Percentiles rank a stretch among this genome's conserved stretches.
These are phyloP conservation scores for Blastocrithidia nonstop DNA, from an alignment of 208 protist species.

Conservation along the genomic window DNA sequence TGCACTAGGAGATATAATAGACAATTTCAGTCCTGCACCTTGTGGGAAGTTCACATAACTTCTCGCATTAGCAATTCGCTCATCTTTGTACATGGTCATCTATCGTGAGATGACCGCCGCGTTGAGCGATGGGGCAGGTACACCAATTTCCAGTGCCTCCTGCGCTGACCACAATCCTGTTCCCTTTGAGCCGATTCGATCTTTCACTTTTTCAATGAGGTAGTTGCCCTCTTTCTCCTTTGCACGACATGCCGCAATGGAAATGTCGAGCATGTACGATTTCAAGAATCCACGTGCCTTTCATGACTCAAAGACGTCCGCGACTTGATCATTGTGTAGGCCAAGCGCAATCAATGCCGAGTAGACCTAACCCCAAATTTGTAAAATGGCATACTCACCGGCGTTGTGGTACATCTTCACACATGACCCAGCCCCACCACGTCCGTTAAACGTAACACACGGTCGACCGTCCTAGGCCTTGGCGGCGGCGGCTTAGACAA, in stretches of 20 bases:
- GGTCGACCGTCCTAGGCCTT: conserved; percentile 89
- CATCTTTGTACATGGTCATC: conserved; percentile 85
- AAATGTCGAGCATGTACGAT: conserved; percentile 98
- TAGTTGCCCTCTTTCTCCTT: conserved; percentile 77
- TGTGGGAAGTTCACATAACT: conserved; percentile 13
- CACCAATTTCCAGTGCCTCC: conserved; percentile 86
- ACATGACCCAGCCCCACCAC: conserved; percentile 94
- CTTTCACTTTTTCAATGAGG: conserved; percentile 92
- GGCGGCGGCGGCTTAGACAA: conserved; percentile 92
- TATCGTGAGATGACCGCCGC: conserved; percentile 89
- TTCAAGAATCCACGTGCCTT: conserved; percentile 87
- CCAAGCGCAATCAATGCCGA: conserved; percentile 80
- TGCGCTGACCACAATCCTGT: conserved; percentile 94
- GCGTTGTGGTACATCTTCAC: conserved; percentile 99
- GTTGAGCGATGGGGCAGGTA: conserved; percentile 83
- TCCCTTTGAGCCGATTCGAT: conserved; percentile 94
- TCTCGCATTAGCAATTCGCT: conserved; percentile 74
- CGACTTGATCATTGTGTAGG: conserved; percentile 87
- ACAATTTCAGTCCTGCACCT: conserved; percentile 1
- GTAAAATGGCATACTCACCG: conserved; percentile 99
- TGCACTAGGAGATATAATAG: conserved; percentile 13
- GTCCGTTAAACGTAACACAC: conserved; percentile 91
- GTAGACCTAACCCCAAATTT: conserved; percentile 94
- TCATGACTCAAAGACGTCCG: conserved; percentile 88
- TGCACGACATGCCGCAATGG: conserved; percentile 86